phyloP scores from a whole-genome alignment of 2,329 filamentous ascomycete genomes.

The Verticillium klebahnii region DNA sequence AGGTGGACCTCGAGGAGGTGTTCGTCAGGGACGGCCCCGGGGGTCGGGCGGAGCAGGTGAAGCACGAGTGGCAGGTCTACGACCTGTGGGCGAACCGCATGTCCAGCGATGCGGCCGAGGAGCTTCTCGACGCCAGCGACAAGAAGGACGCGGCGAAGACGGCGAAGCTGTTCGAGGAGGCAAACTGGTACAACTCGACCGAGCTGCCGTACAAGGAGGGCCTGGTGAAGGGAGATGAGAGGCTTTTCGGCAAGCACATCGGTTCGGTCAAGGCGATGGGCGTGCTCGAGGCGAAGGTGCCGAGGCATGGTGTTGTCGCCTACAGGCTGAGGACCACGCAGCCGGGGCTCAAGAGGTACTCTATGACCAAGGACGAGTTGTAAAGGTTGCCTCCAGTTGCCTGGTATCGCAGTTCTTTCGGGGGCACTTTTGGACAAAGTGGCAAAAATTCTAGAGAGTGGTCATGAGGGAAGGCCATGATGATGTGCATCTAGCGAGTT shows the following conservation, averaged over 20 bases:
- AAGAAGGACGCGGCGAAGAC: neutral
- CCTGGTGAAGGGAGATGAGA: conserved; percentile 13
- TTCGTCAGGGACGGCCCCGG: conserved; percentile 17
- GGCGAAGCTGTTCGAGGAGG: conserved; percentile 6
- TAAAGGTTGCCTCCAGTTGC: neutral
- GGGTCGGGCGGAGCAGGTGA: conserved; percentile 13
- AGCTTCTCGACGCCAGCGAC: conserved; percentile 8
- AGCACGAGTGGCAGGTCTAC: conserved; percentile 14
- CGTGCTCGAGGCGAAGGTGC: neutral
- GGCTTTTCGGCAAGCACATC: conserved; percentile 15
- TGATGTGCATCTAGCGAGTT: too few species aligned
- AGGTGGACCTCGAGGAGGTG: conserved; percentile 13
- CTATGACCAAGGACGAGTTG: neutral
- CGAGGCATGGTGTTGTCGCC: neutral
- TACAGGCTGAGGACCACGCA: neutral
- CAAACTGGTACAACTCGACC: conserved; percentile 15
- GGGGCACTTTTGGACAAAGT: too few species aligned
- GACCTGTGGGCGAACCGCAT: conserved; percentile 16
- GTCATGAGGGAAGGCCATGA: too few species aligned
- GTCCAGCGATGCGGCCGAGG: conserved; percentile 8
- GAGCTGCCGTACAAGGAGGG: conserved; percentile 13
- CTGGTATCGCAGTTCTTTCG: too few species aligned
- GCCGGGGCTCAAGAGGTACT: neutral
- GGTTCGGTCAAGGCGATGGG: conserved; percentile 12
- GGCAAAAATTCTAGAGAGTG: too few species aligned